Conservation (phyloP, 768 basidiomycete genomes). For the Boletus subcaerulescens region DNA sequence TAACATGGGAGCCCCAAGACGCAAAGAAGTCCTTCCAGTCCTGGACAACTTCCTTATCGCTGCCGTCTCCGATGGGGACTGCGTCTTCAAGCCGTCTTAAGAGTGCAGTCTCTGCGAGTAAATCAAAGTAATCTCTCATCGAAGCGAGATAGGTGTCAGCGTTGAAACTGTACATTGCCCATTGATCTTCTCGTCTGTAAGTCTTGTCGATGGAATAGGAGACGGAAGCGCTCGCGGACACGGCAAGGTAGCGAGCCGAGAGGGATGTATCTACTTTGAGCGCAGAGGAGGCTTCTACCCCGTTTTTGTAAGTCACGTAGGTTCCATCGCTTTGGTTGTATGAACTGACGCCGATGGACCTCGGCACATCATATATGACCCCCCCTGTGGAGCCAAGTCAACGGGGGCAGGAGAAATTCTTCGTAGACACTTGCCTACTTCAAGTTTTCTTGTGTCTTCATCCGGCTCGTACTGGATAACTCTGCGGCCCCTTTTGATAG, state of each 20-base stretch:
- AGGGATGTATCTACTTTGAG: background rate
- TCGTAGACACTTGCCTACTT: background rate
- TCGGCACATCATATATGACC: background rate
- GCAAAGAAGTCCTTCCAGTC: constrained; percentile 4
- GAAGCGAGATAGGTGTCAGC: constrained; percentile 9
- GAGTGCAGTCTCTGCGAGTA: background rate
- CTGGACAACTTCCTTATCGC: background rate
- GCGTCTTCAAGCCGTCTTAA: background rate
- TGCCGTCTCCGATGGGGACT: constrained; percentile 1
- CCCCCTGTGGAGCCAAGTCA: background rate
- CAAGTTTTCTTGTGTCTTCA: background rate
- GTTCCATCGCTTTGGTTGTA: constrained; percentile 1
- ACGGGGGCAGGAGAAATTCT: too few relatives aligned
- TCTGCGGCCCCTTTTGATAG: background rate
- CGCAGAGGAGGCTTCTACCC: background rate
- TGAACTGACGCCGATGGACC: background rate
- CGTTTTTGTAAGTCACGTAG: constrained; percentile 3
- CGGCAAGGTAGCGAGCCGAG: constrained; percentile 7
- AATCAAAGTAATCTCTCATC: constrained; percentile 6
- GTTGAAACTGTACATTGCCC: constrained; percentile 19
- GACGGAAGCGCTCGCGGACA: constrained; percentile 10
- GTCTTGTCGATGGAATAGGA: constrained; percentile 13
- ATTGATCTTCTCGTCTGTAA: constrained; percentile 11
- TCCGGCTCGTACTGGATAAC: background rate
- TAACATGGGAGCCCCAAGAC: constrained; percentile 1